phyloP scores from a whole-genome alignment of 371 early-diverging fungal species.

The Mortierella sp. region DNA sequence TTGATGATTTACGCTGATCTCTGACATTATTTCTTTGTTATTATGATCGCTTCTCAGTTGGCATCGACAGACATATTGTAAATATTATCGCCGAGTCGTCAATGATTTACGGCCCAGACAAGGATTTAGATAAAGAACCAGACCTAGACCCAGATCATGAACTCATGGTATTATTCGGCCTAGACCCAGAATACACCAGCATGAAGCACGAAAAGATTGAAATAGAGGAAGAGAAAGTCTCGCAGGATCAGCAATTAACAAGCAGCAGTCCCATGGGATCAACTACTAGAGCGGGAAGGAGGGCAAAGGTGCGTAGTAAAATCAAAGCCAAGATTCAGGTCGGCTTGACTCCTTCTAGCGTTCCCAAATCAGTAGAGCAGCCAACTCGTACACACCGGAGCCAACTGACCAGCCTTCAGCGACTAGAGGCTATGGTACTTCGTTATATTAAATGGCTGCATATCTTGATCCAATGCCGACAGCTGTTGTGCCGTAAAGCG shows the following conservation, averaged over 20 bases:
- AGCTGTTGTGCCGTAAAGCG: slow-evolving; percentile 31
- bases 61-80: slow-evolving; percentile 45
- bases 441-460: slow-evolving; percentile 54
- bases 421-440: slow-evolving; percentile 45
- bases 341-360: background rate
- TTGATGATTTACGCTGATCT: background rate
- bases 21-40: background rate
- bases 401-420: slow-evolving; percentile 1
- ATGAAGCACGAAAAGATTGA: background rate
- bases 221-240: slow-evolving; percentile 6
- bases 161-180: slow-evolving; percentile 21
- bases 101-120: slow-evolving; percentile 39
- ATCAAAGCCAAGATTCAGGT: slow-evolving; percentile 21
- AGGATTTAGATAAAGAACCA: slow-evolving; percentile 27
- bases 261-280: slow-evolving; percentile 13
- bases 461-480: slow-evolving; percentile 44
- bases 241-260: background rate
- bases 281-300: background rate
- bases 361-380: background rate
- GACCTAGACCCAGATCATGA: slow-evolving; percentile 42
- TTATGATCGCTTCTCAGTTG: slow-evolving; percentile 21
- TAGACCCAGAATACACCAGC: slow-evolving; percentile 28
- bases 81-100: slow-evolving; percentile 42
- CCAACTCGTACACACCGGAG: slow-evolving; percentile 5
- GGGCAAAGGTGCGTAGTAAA: slow-evolving; percentile 19